Evolutionary conservation across 1,284 basidiomycete genomes (phyloP).

Genomic region (Marasmius oreades): DNA sequence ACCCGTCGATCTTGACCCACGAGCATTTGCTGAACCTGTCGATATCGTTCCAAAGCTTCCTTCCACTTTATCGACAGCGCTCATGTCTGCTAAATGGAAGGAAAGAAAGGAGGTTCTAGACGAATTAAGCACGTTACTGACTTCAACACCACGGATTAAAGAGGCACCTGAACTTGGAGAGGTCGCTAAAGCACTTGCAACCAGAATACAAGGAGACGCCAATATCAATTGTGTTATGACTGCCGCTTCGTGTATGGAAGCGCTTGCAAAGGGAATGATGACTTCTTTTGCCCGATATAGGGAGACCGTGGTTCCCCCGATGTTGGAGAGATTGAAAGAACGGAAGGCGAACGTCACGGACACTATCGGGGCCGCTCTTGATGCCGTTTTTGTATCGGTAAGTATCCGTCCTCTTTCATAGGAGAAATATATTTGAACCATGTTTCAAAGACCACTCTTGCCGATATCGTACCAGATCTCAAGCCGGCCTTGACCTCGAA

Average conservation of each 20-base stretch:
- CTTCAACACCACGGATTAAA: conserved; percentile 73
- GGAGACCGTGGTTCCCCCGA: conserved; percentile 71
- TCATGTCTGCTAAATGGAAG: conserved; percentile 96
- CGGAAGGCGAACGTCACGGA: conserved; percentile 90
- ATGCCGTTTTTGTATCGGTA: conserved; percentile 87
- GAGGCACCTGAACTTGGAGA: conserved; percentile 75
- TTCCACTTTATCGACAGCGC: conserved; percentile 64
- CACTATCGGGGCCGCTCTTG: conserved; percentile 82
- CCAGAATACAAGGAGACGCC: conserved; percentile 84
- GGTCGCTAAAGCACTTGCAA: conserved; percentile 73
- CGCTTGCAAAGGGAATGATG: conserved; percentile 82
- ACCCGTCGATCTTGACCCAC: conserved; percentile 67
- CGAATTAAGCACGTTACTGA: conserved; percentile 74
- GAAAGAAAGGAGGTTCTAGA: conserved; percentile 94
- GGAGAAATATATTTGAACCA: conserved; percentile 15
- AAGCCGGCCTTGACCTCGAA: conserved; percentile 81
- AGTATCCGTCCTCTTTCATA: conserved; percentile 22
- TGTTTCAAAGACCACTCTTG: conserved; percentile 62
- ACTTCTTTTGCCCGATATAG: conserved; percentile 73
- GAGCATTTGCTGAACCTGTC: conserved; percentile 80
- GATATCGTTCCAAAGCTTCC: conserved; percentile 79
- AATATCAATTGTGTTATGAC: conserved; percentile 96
- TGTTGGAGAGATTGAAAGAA: conserved; percentile 94
- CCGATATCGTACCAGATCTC: conserved; percentile 85
- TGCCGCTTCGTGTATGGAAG: conserved; percentile 85